Evolutionary conservation across 208 protist species (phyloP).

Genomic region (Leishmania martiniquensis): DNA sequence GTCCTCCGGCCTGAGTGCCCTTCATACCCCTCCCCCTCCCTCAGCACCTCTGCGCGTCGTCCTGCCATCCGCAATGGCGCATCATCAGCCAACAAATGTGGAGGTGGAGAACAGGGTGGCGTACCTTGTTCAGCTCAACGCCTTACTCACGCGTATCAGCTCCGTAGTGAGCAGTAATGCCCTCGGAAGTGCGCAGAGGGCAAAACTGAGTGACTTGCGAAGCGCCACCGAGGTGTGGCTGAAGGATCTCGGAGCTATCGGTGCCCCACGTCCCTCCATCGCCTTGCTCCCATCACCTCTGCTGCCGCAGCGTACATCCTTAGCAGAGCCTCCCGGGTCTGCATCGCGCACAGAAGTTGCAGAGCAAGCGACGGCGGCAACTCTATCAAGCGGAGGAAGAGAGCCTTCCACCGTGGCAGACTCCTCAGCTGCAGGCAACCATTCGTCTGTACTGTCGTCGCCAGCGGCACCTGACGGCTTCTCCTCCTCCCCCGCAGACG

Average conservation of each 20-base stretch:
- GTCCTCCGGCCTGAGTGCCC: not conserved
- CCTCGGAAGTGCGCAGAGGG: slow-evolving; percentile 48
- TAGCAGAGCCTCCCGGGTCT: not conserved
- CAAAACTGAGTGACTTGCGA: slow-evolving; percentile 53
- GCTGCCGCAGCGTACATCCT: not conserved
- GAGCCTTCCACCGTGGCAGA: not conserved
- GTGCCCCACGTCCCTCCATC: slow-evolving; percentile 38
- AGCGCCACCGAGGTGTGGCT: slow-evolving; percentile 56
- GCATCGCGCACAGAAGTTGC: not conserved
- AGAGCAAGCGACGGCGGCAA: not conserved
- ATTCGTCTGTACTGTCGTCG: not conserved
- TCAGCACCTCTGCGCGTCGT: not conserved
- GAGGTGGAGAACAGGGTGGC: slow-evolving; percentile 77
- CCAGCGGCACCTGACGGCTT: not conserved
- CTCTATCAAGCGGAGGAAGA: not conserved
- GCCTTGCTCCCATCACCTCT: slow-evolving; percentile 1
- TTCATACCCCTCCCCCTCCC: too few relatives aligned
- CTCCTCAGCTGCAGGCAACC: not conserved
- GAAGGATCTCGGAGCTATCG: slow-evolving; percentile 45
- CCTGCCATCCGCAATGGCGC: slow-evolving; percentile 11
- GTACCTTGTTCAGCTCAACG: slow-evolving; percentile 81
- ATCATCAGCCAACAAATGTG: slow-evolving; percentile 27
- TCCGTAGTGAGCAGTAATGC: slow-evolving; percentile 47
- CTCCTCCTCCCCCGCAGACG: slow-evolving; percentile 33
- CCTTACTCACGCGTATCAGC: slow-evolving; percentile 61